Evolutionary conservation across 768 basidiomycete genomes (phyloP).

Genomic region (Stropharia rugosoannulata): DNA sequence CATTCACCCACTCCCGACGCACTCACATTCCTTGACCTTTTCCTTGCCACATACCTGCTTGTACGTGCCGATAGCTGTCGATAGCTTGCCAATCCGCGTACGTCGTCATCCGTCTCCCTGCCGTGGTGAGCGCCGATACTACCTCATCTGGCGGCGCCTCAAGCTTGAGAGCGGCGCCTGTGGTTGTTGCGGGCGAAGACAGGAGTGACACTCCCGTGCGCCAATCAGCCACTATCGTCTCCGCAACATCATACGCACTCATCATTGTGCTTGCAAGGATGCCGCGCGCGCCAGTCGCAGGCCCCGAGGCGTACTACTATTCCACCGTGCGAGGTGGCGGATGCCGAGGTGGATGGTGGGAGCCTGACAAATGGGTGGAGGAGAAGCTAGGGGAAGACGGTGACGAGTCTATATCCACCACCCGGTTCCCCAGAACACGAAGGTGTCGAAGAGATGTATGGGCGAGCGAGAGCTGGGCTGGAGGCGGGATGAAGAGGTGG

Average conservation of each 20-base stretch:
- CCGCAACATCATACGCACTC: constrained; percentile 80
- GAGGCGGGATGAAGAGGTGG: constrained; percentile 19
- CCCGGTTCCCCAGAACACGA: constrained; percentile 47
- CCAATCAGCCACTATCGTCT: constrained; percentile 65
- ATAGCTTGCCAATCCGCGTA: constrained; percentile 78
- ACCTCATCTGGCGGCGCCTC: constrained; percentile 52
- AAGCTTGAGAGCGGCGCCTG: constrained; percentile 34
- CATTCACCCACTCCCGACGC: no score
- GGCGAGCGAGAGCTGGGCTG: constrained; percentile 49
- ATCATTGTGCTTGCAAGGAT: constrained; percentile 94
- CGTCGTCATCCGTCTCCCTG: constrained; percentile 46
- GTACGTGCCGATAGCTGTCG: constrained; percentile 66
- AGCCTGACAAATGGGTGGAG: no score
- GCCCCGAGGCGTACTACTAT: constrained; percentile 77
- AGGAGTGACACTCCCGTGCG: not conserved
- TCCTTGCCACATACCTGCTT: constrained; percentile 60
- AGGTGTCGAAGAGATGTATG: constrained; percentile 62
- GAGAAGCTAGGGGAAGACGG: no score
- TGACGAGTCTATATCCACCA: constrained; percentile 27
- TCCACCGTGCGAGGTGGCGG: constrained; percentile 26
- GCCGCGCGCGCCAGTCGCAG: constrained; percentile 85
- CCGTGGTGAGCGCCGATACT: constrained; percentile 36
- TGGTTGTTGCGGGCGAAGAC: constrained; percentile 24
- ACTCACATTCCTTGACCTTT: constrained; percentile 70
- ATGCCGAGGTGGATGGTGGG: no score